These are phyloP conservation scores for Cryphonectria carpinicola DNA, from an alignment of 2,329 filamentous ascomycete genomes.

Conservation along the genomic window DNA sequence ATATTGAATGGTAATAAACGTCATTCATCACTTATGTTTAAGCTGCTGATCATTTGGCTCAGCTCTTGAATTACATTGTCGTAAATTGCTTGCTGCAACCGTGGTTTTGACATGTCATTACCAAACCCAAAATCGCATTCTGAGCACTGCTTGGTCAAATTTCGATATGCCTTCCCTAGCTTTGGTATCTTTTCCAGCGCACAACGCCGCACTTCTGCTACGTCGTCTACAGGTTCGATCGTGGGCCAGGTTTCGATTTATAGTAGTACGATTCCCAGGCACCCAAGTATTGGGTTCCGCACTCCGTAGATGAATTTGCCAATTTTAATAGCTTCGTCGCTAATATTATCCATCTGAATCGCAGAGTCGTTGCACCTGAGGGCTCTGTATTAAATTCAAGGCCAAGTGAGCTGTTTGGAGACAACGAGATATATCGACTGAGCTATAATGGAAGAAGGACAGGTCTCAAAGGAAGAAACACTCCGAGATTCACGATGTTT, in stretches of 20 bases:
- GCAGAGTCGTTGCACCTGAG: not conserved
- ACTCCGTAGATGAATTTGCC: slow-evolving; percentile 30
- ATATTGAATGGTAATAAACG: slow-evolving; percentile 20
- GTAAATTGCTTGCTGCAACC: slow-evolving; percentile 32
- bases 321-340: slow-evolving; percentile 22
- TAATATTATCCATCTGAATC: slow-evolving; percentile 11
- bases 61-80: slow-evolving; percentile 30
- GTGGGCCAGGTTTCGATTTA: slow-evolving; percentile 27
- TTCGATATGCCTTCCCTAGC: slow-evolving; percentile 23
- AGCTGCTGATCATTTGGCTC: slow-evolving; percentile 7
- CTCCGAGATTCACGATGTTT: slow-evolving; percentile 27
- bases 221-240: slow-evolving; percentile 18
- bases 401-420: slow-evolving; percentile 29
- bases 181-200: not conserved
- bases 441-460: slow-evolving; percentile 25
- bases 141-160: slow-evolving; percentile 25
- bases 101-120: slow-evolving; percentile 27
- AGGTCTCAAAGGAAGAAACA: slow-evolving; percentile 27
- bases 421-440: slow-evolving; percentile 23
- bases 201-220: slow-evolving; percentile 14
- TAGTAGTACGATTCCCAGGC: slow-evolving; percentile 24
- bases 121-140: slow-evolving; percentile 29
- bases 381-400: slow-evolving; percentile 22
- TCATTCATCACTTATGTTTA: slow-evolving; percentile 6
- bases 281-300: slow-evolving; percentile 28